Base-by-base conservation (phyloP, 1,139 yeast species). In the Hansenula sp. region DNA sequence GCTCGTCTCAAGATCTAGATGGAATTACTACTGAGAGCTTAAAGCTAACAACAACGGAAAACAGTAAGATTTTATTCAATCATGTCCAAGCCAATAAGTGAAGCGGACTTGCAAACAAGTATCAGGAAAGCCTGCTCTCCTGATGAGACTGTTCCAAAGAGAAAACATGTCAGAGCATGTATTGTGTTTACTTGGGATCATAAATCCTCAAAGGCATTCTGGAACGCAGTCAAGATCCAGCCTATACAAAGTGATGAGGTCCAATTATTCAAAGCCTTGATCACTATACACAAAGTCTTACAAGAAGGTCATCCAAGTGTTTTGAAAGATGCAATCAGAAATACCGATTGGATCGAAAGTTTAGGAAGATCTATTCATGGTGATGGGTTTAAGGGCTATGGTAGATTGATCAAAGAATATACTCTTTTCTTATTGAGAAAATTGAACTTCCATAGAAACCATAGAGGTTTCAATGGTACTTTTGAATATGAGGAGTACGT, bases 161-260 rank as follows among this genome's bases (percentile, higher is more conserved):
- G 98, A 57, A 93, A 93, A 63, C 99, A 93, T 66, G 98, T 93
- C 10, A 71, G 93, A 57, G 91, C 96, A 3, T 89, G 96, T 68
- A 90, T 90, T 50, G 96, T 93, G 33, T 90, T 84, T 65, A 88
- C 97, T 3, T 91, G 98, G 97, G 99, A 93, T 63, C 94, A 89
- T 58, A 86, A 87, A 61, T 82, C 90, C 41, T 83, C 96, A 5
- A 74, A 81, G 49, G 88, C 90, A 5, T 89, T 91, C 60, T 89
- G 96, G 96, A 83, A 86, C 55, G 84, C 85, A 2, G 73, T 93
- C 53, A 89, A 87, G 62, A 69, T 85, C 41, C 82, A 84, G 54
- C 96, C 97, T 2, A 70, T 90, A 49, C 90, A 84, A 53, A 77
- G 79, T 45, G 93, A 86, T 56, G 96, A 89, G 55, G 76, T 90